Evolutionary conservation across 257 asterid species (phyloP), one percentile per base, ranked within the genome.

Genomic region (Solanum pinnatisectum): DNA sequence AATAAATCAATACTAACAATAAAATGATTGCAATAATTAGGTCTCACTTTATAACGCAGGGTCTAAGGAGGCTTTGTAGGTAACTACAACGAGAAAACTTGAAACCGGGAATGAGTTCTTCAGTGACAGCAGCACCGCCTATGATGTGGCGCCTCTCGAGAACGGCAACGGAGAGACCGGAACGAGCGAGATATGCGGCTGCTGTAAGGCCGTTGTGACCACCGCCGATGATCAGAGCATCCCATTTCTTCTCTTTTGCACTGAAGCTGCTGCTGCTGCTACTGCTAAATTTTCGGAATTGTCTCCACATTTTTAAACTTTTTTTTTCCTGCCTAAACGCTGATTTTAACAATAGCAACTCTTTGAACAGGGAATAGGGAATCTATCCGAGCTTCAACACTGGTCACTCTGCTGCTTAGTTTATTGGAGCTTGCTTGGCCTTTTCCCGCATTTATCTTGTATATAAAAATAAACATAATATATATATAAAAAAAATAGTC

Each of bases 121-220:
- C 99, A 8, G 99, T 96, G 84, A 96, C 97, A 79, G 99, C 99
- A 7, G 98, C 99, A 83, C 99, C 99, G 9, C 99, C 99, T n/a
- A 96, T 91, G 65, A 96, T 56, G 91, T 93, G 98, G 90, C 99
- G 99, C 89, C 98, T 97, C 94, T 96, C 99, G 65, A 96, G 95
- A 85, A 96, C 98, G 83, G 98, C 98, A 78, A 95, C 99, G 10
- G 99, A 96, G 83, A 95, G 95, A n/a, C 99, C 99, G 40, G 98
- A 93, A 70, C 95, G 97, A 85, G 98, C 97, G 46, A 96, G 95
- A 92, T 96, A 96, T 52, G 99, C 98, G 84, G 99, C 98, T 39
- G 98, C 95, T 10, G 98, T 96, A 63, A 96, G 98, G 87, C 99
- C 99, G 76, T 96, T 96, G 94, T 96, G 99, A 74, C 99, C 99